phyloP scores from a whole-genome alignment of 2,329 filamentous ascomycete species.

The Xylaria arbuscula region DNA sequence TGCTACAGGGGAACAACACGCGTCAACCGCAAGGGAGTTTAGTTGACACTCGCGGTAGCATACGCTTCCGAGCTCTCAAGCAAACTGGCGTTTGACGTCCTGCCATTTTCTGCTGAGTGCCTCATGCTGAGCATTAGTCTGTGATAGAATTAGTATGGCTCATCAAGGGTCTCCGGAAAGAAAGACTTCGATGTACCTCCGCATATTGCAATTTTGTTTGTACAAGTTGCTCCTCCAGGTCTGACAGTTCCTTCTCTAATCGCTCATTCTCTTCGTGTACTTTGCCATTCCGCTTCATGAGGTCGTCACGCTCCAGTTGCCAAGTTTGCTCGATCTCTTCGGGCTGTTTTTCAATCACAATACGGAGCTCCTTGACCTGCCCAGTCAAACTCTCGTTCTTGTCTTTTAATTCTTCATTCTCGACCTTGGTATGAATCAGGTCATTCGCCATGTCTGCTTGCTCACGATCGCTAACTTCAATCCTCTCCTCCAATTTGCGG shows the following conservation, averaged over 20 bases:
- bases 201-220: slow-evolving; percentile 95
- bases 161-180: neutral
- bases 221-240: slow-evolving; percentile 93
- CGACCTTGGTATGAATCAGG: slow-evolving; percentile 89
- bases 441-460: slow-evolving; percentile 92
- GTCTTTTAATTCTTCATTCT: slow-evolving; percentile 89
- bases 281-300: slow-evolving; percentile 92
- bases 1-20: slow-evolving; percentile 5
- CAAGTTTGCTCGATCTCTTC: slow-evolving; percentile 86
- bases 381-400: slow-evolving; percentile 88
- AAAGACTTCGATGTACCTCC: slow-evolving; percentile 74
- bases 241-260: slow-evolving; percentile 87
- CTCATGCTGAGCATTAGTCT: slow-evolving; percentile 79
- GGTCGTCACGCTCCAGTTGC: slow-evolving; percentile 85
- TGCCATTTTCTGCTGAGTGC: slow-evolving; percentile 80
- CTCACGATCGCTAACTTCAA: slow-evolving; percentile 88
- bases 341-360: slow-evolving; percentile 89
- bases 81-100: slow-evolving; percentile 73
- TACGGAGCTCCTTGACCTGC: slow-evolving; percentile 85
- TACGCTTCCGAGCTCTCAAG: slow-evolving; percentile 45
- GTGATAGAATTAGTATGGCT: slow-evolving; percentile 30
- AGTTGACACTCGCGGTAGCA: neutral
- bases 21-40: neutral
- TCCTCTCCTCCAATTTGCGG: slow-evolving; percentile 86
- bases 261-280: slow-evolving; percentile 93